Conservation (phyloP, 768 basidiomycete genomes). For the Suillus discolor region DNA sequence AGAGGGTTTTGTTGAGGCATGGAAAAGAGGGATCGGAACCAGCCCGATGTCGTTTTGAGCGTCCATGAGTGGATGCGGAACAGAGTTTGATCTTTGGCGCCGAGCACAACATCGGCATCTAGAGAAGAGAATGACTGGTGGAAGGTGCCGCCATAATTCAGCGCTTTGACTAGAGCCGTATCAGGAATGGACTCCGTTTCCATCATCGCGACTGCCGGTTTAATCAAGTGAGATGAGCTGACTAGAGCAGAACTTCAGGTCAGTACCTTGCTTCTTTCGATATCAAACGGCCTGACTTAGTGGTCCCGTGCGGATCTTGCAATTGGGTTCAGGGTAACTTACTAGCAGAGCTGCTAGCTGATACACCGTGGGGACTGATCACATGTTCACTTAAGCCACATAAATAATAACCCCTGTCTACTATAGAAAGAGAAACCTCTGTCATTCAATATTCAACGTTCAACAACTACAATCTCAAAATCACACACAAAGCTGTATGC, state of each 20-base stretch:
- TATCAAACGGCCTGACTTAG: not conserved
- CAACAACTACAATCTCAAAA: no score
- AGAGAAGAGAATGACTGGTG: slow-evolving; percentile 55
- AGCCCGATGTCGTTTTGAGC: slow-evolving; percentile 66
- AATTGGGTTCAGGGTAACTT: no score
- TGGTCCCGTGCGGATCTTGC: not conserved
- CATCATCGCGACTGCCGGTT: slow-evolving; percentile 15
- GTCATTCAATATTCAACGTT: no score
- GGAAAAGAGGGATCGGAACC: slow-evolving; percentile 63
- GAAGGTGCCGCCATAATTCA: not conserved
- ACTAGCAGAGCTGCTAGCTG: no score
- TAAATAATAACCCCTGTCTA: not conserved
- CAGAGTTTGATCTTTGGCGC: slow-evolving; percentile 50
- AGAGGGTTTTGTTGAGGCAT: slow-evolving; percentile 44
- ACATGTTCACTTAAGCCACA: not conserved
- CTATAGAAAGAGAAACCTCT: no score
- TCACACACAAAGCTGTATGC: no score
- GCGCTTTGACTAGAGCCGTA: not conserved
- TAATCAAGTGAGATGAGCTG: not conserved
- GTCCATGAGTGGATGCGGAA: slow-evolving; percentile 64
- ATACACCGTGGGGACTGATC: not conserved
- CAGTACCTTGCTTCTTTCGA: not conserved
- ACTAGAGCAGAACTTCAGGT: not conserved
- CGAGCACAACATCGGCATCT: slow-evolving; percentile 61
- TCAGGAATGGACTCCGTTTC: not conserved